Conservation (phyloP, 2,329 filamentous ascomycete species). For the Erysiphe neolycopersici region DNA sequence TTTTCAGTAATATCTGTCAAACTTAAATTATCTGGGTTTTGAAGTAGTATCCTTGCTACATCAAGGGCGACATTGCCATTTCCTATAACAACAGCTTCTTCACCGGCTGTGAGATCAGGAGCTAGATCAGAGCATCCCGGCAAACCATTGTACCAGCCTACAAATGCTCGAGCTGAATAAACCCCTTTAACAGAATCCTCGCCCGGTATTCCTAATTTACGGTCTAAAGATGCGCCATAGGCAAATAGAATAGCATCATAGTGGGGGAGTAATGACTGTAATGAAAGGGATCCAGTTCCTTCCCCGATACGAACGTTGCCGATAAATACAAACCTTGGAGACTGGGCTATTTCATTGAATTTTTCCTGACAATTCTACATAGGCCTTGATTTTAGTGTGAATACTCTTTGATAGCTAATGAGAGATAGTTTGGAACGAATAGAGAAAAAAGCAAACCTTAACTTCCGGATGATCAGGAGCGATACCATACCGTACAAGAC, state of each 20-base stretch:
- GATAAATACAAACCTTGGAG: constrained; percentile 64
- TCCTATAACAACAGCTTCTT: constrained; percentile 69
- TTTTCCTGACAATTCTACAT: constrained; percentile 76
- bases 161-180: constrained; percentile 73
- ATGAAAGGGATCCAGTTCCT: constrained; percentile 25
- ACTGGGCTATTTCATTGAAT: constrained; percentile 66
- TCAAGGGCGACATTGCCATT: constrained; percentile 94
- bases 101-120: constrained; percentile 47
- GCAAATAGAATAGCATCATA: constrained; percentile 85
- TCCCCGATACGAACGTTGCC: constrained; percentile 65
- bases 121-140: constrained; percentile 50
- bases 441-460: constrained; percentile 32
- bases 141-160: constrained; percentile 95
- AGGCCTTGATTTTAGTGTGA: constrained; percentile 2
- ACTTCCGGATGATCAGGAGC: constrained; percentile 98
- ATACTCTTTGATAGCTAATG: neutral
- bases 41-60: constrained; percentile 66
- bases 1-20: constrained; percentile 76
- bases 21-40: constrained; percentile 42
- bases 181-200: constrained; percentile 48
- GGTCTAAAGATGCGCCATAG: constrained; percentile 74
- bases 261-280: constrained; percentile 44
- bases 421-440: too few species aligned
- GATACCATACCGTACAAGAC: constrained; percentile 77
- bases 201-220: constrained; percentile 50